phyloP scores from a whole-genome alignment of 148 eudicot species.

The Fagopyrum tataricum region DNA sequence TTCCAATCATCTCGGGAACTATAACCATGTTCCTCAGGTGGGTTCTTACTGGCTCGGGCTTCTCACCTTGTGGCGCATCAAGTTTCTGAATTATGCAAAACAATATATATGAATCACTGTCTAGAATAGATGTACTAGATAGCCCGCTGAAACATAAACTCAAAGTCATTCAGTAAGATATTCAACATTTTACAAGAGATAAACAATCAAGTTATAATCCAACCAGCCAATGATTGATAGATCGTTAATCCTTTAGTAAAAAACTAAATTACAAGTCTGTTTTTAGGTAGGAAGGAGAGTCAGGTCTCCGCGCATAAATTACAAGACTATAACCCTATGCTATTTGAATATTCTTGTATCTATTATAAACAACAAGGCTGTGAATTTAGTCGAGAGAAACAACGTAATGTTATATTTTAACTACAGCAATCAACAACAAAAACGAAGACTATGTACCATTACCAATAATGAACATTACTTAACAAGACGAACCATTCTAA shows the following conservation, averaged over 20 bases:
- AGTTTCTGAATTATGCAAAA: slow-evolving; percentile 27
- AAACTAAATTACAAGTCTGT: too few species aligned
- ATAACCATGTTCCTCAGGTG: slow-evolving; percentile 56
- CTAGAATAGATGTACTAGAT: too few species aligned
- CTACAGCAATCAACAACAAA: not conserved
- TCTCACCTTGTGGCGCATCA: slow-evolving; percentile 58
- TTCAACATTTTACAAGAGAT: too few species aligned
- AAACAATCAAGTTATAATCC: too few species aligned
- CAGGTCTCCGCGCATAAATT: too few species aligned
- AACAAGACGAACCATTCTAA: not conserved
- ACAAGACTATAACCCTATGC: not conserved
- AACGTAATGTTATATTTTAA: not conserved
- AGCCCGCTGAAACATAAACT: too few species aligned
- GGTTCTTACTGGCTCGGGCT: slow-evolving; percentile 44
- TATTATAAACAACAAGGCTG: not conserved
- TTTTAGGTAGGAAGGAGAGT: too few species aligned
- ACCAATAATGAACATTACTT: not conserved
- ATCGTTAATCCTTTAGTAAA: too few species aligned
- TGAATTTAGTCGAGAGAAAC: not conserved
- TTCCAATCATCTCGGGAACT: slow-evolving; percentile 70
- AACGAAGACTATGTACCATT: too few species aligned
- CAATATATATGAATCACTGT: not conserved
- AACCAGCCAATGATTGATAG: not conserved
- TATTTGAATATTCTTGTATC: not conserved
- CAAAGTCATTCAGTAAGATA: too few species aligned